Evolutionary conservation across 257 asterid species (phyloP).

Genomic region (Forsythia viridissima): DNA sequence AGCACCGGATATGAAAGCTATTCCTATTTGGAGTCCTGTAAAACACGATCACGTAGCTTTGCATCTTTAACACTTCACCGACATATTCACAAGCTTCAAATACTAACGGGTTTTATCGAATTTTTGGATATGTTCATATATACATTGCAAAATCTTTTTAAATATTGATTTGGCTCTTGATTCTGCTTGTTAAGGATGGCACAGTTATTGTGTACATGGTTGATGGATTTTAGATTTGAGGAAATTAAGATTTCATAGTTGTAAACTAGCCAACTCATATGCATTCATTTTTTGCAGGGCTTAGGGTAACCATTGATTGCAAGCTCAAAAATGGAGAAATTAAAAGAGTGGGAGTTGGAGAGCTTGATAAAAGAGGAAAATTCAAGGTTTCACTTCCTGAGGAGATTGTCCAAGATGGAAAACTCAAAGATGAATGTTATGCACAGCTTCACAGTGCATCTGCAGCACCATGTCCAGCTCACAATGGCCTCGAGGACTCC

Average conservation of each 20-base stretch:
- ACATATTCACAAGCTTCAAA: background rate
- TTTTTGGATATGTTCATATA: background rate
- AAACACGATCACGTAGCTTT: background rate
- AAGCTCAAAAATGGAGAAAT: constrained; percentile 35
- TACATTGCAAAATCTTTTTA: background rate
- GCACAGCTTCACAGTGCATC: constrained; percentile 52
- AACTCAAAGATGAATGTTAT: constrained; percentile 42
- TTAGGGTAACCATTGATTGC: constrained; percentile 49
- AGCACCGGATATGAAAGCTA: background rate
- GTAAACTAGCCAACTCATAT: background rate
- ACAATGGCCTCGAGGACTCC: constrained; percentile 32
- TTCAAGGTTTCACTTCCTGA: constrained; percentile 34
- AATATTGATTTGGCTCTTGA: background rate
- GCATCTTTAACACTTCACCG: background rate
- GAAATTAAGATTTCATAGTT: background rate
- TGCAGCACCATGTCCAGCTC: constrained; percentile 44
- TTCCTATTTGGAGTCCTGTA: background rate
- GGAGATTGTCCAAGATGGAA: constrained; percentile 35
- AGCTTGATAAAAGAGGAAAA: constrained; percentile 45
- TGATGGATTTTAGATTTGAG: background rate
- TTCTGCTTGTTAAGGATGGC: background rate
- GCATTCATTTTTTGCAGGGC: constrained; percentile 35
- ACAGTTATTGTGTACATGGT: background rate
- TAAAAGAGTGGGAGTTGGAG: constrained; percentile 40
- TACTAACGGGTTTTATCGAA: background rate